Percentiles rank a stretch among this genome's conserved stretches.
Conservation (phyloP, 805 yeast species). For the Maudiozyma turicensis region DNA sequence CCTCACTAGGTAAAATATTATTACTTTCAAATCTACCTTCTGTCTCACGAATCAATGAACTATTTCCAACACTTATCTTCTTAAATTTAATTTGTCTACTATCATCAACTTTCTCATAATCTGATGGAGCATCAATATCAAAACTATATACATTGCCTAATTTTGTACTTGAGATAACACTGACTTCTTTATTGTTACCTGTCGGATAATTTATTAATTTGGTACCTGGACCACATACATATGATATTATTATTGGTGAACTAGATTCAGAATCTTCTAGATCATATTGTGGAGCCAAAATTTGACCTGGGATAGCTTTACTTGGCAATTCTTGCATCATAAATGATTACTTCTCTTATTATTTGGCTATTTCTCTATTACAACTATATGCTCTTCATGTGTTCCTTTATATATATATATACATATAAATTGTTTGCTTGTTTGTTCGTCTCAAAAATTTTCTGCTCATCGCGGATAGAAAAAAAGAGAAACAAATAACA, state of each 20-base stretch:
- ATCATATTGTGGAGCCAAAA: conserved; percentile 49
- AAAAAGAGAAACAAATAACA: too few species aligned
- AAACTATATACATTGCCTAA: conserved; percentile 44
- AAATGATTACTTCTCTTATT: background rate
- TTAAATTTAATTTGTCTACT: conserved; percentile 7
- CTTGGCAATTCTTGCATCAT: conserved; percentile 28
- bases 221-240: conserved; percentile 58
- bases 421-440: too few species aligned
- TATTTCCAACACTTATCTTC: conserved; percentile 5
- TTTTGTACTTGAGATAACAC: conserved; percentile 46
- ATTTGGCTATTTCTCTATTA: conserved; percentile 7
- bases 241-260: conserved; percentile 23
- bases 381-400: too few species aligned
- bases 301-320: conserved; percentile 72
- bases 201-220: conserved; percentile 34
- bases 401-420: too few species aligned
- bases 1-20: conserved; percentile 52
- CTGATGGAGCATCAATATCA: conserved; percentile 13
- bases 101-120: conserved; percentile 7
- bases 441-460: background rate
- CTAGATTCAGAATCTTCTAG: conserved; percentile 4
- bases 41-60: background rate
- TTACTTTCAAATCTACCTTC: background rate
- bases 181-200: conserved; percentile 30
- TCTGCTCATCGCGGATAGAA: background rate